Evolutionary conservation across 805 yeast genomes (phyloP).

Genomic region (Kurtzmaniella cleridarum): DNA sequence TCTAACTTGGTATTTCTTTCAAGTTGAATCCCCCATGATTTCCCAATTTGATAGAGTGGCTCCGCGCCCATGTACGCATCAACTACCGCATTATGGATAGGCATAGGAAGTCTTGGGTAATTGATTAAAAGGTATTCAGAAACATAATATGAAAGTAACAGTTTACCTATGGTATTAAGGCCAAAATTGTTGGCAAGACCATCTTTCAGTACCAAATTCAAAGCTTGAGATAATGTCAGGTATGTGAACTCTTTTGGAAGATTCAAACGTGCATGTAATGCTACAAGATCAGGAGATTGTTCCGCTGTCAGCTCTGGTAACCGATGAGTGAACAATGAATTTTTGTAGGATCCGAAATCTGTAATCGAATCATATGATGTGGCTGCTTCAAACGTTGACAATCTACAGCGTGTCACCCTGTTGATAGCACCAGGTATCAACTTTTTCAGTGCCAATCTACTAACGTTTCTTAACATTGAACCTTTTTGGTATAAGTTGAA

Average conservation of each 20-base stretch:
- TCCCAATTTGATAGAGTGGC: slow-evolving; percentile 62
- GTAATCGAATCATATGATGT: slow-evolving; percentile 21
- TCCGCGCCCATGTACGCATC: slow-evolving; percentile 68
- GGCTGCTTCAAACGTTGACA: background rate
- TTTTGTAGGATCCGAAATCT: slow-evolving; percentile 37
- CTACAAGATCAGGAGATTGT: slow-evolving; percentile 66
- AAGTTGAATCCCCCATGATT: slow-evolving; percentile 83
- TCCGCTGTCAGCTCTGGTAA: slow-evolving; percentile 42
- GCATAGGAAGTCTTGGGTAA: slow-evolving; percentile 87
- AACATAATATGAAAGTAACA: slow-evolving; percentile 67
- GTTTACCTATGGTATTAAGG: slow-evolving; percentile 76
- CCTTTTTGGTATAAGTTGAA: too few species aligned
- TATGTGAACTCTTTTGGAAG: slow-evolving; percentile 54
- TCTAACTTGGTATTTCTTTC: slow-evolving; percentile 62
- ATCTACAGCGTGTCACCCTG: too few species aligned
- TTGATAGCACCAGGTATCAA: too few species aligned
- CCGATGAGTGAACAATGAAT: slow-evolving; percentile 38
- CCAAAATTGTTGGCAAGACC: slow-evolving; percentile 70
- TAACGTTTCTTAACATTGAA: too few species aligned
- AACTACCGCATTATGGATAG: slow-evolving; percentile 68
- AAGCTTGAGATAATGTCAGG: slow-evolving; percentile 73
- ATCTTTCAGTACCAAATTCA: slow-evolving; percentile 50
- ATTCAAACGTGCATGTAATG: slow-evolving; percentile 72
- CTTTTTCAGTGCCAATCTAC: too few species aligned
- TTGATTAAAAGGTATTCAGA: slow-evolving; percentile 66